Evolutionary conservation across 2,329 filamentous ascomycete species (phyloP).

Genomic region (Fusarium veterinarium): DNA sequence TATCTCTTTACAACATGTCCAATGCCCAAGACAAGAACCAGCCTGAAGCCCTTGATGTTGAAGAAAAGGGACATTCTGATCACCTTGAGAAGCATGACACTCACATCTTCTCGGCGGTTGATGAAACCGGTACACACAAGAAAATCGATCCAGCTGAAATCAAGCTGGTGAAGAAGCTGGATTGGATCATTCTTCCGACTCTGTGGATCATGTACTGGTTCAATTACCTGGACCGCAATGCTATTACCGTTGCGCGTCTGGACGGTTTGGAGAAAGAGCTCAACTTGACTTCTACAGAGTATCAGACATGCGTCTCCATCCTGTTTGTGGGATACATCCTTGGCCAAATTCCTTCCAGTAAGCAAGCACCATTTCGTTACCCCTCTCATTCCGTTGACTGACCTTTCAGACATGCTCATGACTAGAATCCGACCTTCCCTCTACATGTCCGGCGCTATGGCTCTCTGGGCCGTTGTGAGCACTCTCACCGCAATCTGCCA

Average conservation of each 20-base stretch:
- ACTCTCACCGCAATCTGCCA: constrained; percentile 55
- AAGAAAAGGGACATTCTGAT: constrained; percentile 20
- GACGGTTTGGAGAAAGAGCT: constrained; percentile 66
- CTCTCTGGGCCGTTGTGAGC: constrained; percentile 56
- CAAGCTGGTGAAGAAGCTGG: constrained; percentile 33
- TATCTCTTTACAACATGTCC: not conserved
- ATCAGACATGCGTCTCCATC: constrained; percentile 50
- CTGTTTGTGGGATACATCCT: constrained; percentile 51
- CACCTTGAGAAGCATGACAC: constrained; percentile 22
- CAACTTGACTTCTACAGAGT: constrained; percentile 53
- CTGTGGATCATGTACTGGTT: constrained; percentile 55
- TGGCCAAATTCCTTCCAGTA: constrained; percentile 51
- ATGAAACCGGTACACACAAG: constrained; percentile 31
- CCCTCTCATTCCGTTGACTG: constrained; percentile 43
- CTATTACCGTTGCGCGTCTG: constrained; percentile 67
- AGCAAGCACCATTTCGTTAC: rapidly evolving
- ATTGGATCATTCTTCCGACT: constrained; percentile 41
- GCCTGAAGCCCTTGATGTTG: not conserved
- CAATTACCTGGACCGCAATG: constrained; percentile 61
- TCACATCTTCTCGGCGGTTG: constrained; percentile 4
- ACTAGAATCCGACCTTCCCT: constrained; percentile 55
- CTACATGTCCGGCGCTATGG: constrained; percentile 54
- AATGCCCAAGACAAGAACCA: not conserved
- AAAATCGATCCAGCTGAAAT: constrained; percentile 37
- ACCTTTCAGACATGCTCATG: constrained; percentile 53